phyloP scores from a whole-genome alignment of 352 stramenopile genomes.

The Peronospora tabacina region DNA sequence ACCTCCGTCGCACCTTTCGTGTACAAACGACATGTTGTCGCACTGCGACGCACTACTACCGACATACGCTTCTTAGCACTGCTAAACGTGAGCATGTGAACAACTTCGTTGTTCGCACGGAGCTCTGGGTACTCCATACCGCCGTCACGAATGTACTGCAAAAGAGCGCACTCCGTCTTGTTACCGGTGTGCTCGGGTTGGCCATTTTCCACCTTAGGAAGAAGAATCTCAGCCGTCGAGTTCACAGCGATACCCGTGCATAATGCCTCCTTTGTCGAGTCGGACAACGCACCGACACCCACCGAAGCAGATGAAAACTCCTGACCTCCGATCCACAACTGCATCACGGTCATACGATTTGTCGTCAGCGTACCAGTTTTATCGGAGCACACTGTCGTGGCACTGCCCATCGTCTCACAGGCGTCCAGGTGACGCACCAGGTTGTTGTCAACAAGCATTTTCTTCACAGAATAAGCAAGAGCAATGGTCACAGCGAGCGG shows the following conservation, averaged over 20 bases:
- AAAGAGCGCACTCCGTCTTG: constrained; percentile 58
- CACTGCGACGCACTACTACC: constrained; percentile 41
- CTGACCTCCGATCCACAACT: constrained; percentile 51
- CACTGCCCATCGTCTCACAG: constrained; percentile 89
- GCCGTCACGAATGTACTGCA: constrained; percentile 47
- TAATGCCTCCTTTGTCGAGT: constrained; percentile 33
- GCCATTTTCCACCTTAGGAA: constrained; percentile 37
- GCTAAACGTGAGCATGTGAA: constrained; percentile 61
- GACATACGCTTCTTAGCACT: constrained; percentile 70
- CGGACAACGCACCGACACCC: constrained; percentile 22
- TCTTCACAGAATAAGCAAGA: constrained; percentile 89
- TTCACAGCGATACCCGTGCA: constrained; percentile 45
- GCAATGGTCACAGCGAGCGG: constrained; percentile 93
- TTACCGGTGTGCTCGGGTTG: constrained; percentile 56
- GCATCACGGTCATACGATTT: constrained; percentile 94
- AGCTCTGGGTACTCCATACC: constrained; percentile 42
- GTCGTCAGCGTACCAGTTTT: constrained; percentile 95
- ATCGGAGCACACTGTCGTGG: constrained; percentile 92
- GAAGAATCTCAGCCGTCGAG: constrained; percentile 53
- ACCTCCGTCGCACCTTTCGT: constrained; percentile 57
- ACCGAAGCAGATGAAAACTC: constrained; percentile 37
- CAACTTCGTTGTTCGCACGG: constrained; percentile 30
- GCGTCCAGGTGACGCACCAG: constrained; percentile 76
- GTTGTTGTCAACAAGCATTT: constrained; percentile 87
- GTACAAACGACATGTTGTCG: constrained; percentile 43